Conservation (phyloP, 2,329 filamentous ascomycete species). For the Cladosporium austrohemisphaericum region DNA sequence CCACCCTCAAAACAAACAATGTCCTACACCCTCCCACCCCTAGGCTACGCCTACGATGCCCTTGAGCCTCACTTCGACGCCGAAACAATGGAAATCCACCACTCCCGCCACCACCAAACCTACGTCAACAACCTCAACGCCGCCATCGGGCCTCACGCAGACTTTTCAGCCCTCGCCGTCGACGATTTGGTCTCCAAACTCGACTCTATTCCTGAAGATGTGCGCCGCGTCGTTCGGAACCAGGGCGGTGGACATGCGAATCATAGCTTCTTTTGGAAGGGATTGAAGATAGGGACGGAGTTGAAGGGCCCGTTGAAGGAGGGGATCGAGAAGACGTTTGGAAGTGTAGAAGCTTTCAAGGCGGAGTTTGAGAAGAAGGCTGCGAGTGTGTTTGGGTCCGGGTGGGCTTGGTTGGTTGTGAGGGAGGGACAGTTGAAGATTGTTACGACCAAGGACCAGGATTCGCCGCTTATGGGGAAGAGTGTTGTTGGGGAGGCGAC, state of each 20-base stretch:
- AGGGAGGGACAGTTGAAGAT: constrained; percentile 48
- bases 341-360: constrained; percentile 64
- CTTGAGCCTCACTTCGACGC: constrained; percentile 70
- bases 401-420: constrained; percentile 78
- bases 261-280: constrained; percentile 89
- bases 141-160: constrained; percentile 57
- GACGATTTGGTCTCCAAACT: constrained; percentile 49
- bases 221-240: constrained; percentile 47
- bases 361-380: constrained; percentile 62
- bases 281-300: constrained; percentile 59
- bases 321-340: constrained; percentile 64
- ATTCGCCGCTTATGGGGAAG: constrained; percentile 44
- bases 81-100: constrained; percentile 79
- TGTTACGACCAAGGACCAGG: constrained; percentile 81
- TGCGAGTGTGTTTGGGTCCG: constrained; percentile 73
- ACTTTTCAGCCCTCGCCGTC: constrained; percentile 48
- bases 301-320: constrained; percentile 54
- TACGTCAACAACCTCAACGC: constrained; percentile 74
- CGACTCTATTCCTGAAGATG: constrained; percentile 49
- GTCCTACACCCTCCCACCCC: constrained; percentile 29
- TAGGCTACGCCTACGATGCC: constrained; percentile 48
- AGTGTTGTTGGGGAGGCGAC: background rate
- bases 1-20: constrained; percentile 18
- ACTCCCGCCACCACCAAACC: constrained; percentile 73
- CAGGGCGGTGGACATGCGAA: constrained; percentile 92